Conservation (phyloP, 306 rosid genomes). For the Fragaria ananassa region DNA sequence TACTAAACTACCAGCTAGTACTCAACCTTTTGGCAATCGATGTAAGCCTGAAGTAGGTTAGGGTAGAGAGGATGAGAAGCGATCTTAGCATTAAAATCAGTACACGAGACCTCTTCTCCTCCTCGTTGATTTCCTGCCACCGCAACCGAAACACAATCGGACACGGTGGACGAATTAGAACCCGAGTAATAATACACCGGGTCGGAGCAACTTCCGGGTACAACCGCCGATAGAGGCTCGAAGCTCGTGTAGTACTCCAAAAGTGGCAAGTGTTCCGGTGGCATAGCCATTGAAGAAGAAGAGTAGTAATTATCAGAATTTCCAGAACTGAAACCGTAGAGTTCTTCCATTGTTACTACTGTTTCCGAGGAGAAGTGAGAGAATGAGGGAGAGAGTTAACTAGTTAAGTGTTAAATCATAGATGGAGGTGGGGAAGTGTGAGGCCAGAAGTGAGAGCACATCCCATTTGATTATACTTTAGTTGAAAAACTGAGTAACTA, state of each 20-base stretch:
- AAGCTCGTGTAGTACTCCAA: constrained; percentile 10
- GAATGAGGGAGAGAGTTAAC: neutral
- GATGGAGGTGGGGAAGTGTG: constrained; percentile 10
- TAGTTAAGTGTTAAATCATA: neutral
- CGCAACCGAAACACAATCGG: constrained; percentile 31
- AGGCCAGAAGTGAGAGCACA: neutral
- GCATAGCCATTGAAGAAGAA: constrained; percentile 8
- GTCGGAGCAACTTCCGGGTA: constrained; percentile 29
- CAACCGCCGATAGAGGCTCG: constrained; percentile 6
- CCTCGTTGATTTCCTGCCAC: constrained; percentile 24
- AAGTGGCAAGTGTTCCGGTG: neutral
- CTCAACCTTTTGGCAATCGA: constrained; percentile 74
- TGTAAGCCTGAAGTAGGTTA: constrained; percentile 53
- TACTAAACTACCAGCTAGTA: neutral
- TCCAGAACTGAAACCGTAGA: constrained; percentile 3
- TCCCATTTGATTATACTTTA: neutral
- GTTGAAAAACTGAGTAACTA: neutral
- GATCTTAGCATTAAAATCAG: constrained; percentile 38
- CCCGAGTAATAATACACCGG: constrained; percentile 19
- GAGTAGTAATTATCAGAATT: neutral
- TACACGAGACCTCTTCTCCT: constrained; percentile 35
- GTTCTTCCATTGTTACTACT: constrained; percentile 39
- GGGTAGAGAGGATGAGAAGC: constrained; percentile 81
- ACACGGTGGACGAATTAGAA: constrained; percentile 26
- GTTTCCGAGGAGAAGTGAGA: constrained; percentile 2